Evolutionary conservation across 1,139 yeast genomes (phyloP), one percentile per base, ranked within the genome.

Genomic region (Nadsonia starkeyi-henricii): DNA sequence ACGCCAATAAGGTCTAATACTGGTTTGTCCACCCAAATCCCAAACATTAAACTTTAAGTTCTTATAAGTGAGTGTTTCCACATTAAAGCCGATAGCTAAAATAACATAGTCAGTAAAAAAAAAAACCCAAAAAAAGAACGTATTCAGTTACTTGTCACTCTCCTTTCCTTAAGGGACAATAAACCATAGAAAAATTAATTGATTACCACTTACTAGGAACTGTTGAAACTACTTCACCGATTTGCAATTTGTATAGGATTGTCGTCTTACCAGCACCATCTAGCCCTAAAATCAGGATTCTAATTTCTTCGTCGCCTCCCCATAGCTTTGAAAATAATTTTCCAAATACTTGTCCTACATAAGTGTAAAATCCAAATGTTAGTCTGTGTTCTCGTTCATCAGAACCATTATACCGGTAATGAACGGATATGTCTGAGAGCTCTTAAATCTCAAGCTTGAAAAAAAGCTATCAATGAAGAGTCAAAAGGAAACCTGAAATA

Each of bases 261-360:
- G 98, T 91, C 44, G 98, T 91, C 64, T 91, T 91, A 47, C 98
- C 98, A 2, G 98, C 97, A 69, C 98, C 97, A 66, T 91, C 98
- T 53, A 91, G 71, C 3, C 98, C 98, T 50, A 91, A 72, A 57
- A 91, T 91, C 55, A 91, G 75, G 51, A 91, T 88, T 57, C 98
- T 76, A 60, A 89, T 82, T 67, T 91, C 97, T 65, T 86, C 85
- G 60, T 82, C 82, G 48, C 81, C 76, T 36, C 95, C 94, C 95
- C 96, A 91, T 49, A 91, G 72, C 60, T 79, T 78, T 50, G 88
- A 81, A 64, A 89, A 86, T 60, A 91, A 78, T 54, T 83, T 79
- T 63, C 96, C 86, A 68, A 91, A 56, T 42, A 55, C 51, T 52
- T 55, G 55, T 43, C 62, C 62, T 57, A 47, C 41, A 44, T 43